Base-by-base conservation (phyloP, 2,329 filamentous ascomycete species). In the Cyphellophora attinorum region DNA sequence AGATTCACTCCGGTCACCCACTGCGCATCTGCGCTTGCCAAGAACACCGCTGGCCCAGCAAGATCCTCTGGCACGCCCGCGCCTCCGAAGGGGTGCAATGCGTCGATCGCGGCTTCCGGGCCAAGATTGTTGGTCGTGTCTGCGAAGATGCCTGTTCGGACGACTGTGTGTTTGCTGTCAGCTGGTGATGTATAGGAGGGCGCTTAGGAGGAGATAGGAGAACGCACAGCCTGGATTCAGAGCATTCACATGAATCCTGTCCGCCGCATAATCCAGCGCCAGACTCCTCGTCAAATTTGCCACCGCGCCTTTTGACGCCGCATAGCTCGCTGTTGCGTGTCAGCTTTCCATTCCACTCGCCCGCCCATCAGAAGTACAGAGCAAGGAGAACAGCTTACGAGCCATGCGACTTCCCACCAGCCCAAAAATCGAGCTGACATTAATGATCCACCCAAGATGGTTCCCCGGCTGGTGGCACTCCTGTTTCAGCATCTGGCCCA, bases 231-330 rank as follows among this genome's bases (percentile, higher is more conserved):
- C 61, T 4, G 62, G 62, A 41, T 58, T 61, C n/a, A 65, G 42
- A 4, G 55, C 50, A 40, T 67, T 66, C 38, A 52, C 51, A 37
- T 65, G 56, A 27, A 67, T 61, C 8, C 55, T 50, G 19, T 64
- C 48, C 25, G 49, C 48, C 2, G 58, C 61, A 38, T 62, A 63
- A 31, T 65, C 61, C n/a, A 64, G 40, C 3, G 62, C 62, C 6
- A 63, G 50, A 27, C 58, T 54, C 21, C 59, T 61, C 5, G 66
- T 68, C 23, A 72, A 51, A 14, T 58, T 51, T 6, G 61, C 50
- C 5, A 68, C 62, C 0, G 64, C 67, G 4, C 61, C 62, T 41
- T 71, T 72, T 27, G 56, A 60, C 2, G 64, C 60, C 32, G 59
- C 61, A 44, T 71, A 71, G 2, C 33, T 31, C n/a, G 33, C 33